Evolutionary conservation across 257 asterid genomes (phyloP).

Genomic region (Pogostemon cablin): DNA sequence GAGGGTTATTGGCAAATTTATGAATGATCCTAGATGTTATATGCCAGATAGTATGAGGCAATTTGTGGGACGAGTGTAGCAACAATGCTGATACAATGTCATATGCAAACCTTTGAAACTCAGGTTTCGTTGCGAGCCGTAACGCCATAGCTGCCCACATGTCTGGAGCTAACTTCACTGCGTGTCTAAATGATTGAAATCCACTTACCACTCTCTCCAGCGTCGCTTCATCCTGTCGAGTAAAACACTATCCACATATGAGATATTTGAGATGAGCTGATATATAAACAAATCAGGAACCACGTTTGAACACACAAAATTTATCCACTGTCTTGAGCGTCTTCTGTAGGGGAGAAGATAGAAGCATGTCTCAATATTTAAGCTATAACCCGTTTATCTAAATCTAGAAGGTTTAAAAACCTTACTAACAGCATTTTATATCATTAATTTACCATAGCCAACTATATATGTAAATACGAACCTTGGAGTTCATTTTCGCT

Average conservation of each 20-base stretch:
- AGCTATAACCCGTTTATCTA: too few species aligned
- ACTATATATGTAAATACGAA: constrained; percentile 29
- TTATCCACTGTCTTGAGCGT: too few species aligned
- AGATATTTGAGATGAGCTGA: neutral
- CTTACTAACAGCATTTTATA: too few species aligned
- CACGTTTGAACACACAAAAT: neutral
- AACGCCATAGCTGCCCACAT: constrained; percentile 79
- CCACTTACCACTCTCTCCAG: constrained; percentile 65
- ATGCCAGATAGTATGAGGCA: constrained; percentile 62
- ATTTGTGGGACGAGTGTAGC: constrained; percentile 47
- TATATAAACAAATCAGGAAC: neutral
- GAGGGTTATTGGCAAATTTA: too few species aligned
- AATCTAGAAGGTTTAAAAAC: too few species aligned
- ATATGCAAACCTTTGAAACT: constrained; percentile 67
- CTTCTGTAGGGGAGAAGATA: too few species aligned
- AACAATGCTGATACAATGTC: constrained; percentile 56
- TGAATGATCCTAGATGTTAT: constrained; percentile 61
- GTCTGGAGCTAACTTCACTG: constrained; percentile 74
- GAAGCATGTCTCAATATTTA: too few species aligned
- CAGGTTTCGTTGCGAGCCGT: constrained; percentile 62
- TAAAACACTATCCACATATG: neutral
- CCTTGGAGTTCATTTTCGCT: constrained; percentile 50
- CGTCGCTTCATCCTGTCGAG: constrained; percentile 54
- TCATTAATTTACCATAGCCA: neutral
- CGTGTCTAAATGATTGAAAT: constrained; percentile 54